These are phyloP conservation scores for Chrysoporthe puriensis DNA, from an alignment of 2,329 filamentous ascomycete species.

Conservation along the genomic window DNA sequence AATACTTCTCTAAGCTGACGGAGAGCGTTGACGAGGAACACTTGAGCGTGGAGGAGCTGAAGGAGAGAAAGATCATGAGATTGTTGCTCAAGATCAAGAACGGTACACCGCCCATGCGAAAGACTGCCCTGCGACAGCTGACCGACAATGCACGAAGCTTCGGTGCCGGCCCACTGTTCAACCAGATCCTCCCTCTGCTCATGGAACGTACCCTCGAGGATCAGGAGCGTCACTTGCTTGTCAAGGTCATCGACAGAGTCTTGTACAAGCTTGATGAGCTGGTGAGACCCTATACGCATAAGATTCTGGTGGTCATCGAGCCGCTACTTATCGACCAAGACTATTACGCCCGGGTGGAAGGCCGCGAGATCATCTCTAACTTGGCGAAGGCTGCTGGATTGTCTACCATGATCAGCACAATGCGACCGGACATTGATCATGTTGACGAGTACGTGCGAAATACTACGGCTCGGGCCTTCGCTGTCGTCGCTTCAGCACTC, in stretches of 20 bases:
- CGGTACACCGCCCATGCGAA: constrained; percentile 96
- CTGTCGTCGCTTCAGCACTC: constrained; percentile 92
- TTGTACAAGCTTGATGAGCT: constrained; percentile 98
- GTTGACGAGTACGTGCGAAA: constrained; percentile 98
- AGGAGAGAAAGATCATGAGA: constrained; percentile 98
- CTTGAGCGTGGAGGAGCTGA: constrained; percentile 91
- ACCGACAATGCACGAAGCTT: constrained; percentile 98
- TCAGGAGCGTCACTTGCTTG: constrained; percentile 94
- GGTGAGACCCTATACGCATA: constrained; percentile 94
- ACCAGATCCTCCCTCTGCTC: constrained; percentile 92
- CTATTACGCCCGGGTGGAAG: constrained; percentile 97
- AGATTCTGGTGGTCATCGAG: constrained; percentile 98
- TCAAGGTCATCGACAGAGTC: constrained; percentile 98
- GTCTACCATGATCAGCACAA: constrained; percentile 98
- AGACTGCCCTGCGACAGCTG: constrained; percentile 94
- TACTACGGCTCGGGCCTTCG: constrained; percentile 94
- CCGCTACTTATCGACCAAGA: constrained; percentile 99
- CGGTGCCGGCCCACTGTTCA: constrained; percentile 90
- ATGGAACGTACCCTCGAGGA: constrained; percentile 99
- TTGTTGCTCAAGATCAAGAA: constrained; percentile 98
- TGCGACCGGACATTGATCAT: constrained; percentile 98
- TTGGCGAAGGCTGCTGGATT: constrained; percentile 94
- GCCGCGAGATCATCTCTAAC: constrained; percentile 98
- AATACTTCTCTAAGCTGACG: constrained; percentile 96
- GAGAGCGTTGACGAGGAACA: constrained; percentile 91